These are phyloP conservation scores for Erodium moschatum DNA, from an alignment of 441 rosid genomes.

Conservation along the genomic window DNA sequence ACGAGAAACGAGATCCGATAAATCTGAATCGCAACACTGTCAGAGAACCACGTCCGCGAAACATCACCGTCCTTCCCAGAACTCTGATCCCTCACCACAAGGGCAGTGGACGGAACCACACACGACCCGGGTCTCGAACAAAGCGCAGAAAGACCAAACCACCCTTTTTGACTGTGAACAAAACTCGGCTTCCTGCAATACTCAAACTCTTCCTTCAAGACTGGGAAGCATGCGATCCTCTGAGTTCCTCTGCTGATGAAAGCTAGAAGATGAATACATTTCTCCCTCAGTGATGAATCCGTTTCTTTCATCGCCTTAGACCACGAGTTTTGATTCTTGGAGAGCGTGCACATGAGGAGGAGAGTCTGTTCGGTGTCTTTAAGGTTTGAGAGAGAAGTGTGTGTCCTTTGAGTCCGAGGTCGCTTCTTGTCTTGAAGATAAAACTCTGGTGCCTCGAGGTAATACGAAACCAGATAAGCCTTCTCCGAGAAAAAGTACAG, in stretches of 20 bases:
- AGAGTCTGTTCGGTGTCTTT: slow-evolving; percentile 85
- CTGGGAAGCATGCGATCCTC: slow-evolving; percentile 40
- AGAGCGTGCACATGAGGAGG: slow-evolving; percentile 63
- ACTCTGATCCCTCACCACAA: slow-evolving; percentile 43
- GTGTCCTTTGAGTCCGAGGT: slow-evolving; percentile 48
- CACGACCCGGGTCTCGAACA: slow-evolving; percentile 43
- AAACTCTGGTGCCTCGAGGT: slow-evolving; percentile 63
- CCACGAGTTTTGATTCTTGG: slow-evolving; percentile 69
- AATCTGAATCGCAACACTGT: slow-evolving; percentile 72
- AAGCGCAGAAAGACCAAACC: slow-evolving; percentile 73
- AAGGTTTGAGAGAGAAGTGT: slow-evolving; percentile 58
- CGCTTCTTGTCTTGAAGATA: slow-evolving; percentile 59
- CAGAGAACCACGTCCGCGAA: slow-evolving; percentile 62
- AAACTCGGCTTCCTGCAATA: slow-evolving; percentile 50
- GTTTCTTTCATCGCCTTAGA: slow-evolving; percentile 59
- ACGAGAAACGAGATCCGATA: slow-evolving; percentile 65
- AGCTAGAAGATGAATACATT: slow-evolving; percentile 75
- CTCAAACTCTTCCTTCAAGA: slow-evolving; percentile 58
- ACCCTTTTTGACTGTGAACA: slow-evolving; percentile 60
- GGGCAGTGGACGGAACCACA: slow-evolving; percentile 37
- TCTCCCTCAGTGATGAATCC: slow-evolving; percentile 73
- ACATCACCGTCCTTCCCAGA: slow-evolving; percentile 32
- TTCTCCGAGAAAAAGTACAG: slow-evolving; percentile 68
- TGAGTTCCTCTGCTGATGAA: slow-evolving; percentile 73
- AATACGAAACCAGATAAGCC: slow-evolving; percentile 53